Percentiles rank a stretch among this genome's conserved stretches.
Conservation (phyloP, 345 rosid genomes). For the sweet orange (Citrus sinensis) region DNA sequence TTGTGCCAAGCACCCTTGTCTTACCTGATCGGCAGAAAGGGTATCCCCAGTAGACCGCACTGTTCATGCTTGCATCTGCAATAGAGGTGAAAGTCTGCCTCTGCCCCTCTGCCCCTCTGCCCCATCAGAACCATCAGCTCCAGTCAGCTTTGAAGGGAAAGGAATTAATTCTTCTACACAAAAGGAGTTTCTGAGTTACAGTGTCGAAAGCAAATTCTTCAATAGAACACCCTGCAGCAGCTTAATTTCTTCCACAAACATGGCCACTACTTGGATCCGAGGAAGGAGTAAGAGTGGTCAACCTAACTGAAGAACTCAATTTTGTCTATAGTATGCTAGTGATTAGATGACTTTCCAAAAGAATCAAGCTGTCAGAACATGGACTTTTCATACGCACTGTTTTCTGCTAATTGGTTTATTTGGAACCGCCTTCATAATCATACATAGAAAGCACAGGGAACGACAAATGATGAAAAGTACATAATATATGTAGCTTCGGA, state of each 20-base stretch:
- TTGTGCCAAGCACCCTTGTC: not conserved
- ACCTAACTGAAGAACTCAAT: not conserved
- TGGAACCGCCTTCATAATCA: not conserved
- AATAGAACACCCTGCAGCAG: not conserved
- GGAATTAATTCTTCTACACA: not conserved
- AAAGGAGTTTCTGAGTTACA: not conserved
- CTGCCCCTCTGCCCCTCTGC: not conserved
- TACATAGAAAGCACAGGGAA: not conserved
- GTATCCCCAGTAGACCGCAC: not conserved
- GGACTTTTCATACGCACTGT: not conserved
- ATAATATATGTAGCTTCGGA: not conserved
- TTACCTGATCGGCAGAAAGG: not conserved
- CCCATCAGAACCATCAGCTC: not conserved
- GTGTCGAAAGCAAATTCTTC: conserved; percentile 2
- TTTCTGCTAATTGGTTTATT: not conserved
- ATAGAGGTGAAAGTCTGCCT: conserved; percentile 1
- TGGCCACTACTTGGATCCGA: not conserved
- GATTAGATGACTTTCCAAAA: not conserved
- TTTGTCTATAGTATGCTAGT: not conserved
- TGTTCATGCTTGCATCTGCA: not conserved
- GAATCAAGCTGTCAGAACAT: not conserved
- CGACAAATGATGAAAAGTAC: not conserved
- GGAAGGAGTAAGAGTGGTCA: not conserved
- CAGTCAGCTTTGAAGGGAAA: not conserved
- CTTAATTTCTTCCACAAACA: not conserved